These are phyloP conservation scores for Dendrostoma leiphaemia DNA, from an alignment of 2,329 filamentous ascomycete species.

Conservation along the genomic window DNA sequence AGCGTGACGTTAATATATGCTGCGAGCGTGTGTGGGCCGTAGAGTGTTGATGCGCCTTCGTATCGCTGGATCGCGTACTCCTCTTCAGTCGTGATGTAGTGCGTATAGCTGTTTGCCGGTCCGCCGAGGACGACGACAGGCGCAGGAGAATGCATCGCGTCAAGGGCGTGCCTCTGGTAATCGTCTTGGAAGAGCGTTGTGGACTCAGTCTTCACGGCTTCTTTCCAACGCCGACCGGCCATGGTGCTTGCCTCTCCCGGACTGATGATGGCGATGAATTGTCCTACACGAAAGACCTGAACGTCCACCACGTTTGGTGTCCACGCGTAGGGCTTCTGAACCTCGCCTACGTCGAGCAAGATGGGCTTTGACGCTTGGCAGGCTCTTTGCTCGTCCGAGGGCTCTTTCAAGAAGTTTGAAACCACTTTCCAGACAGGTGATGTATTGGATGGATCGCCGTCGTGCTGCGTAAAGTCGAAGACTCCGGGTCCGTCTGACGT, in stretches of 20 bases:
- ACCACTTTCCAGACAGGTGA: slow-evolving; percentile 77
- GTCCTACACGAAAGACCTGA: slow-evolving; percentile 80
- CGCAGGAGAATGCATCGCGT: neutral
- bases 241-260: slow-evolving; percentile 91
- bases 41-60: slow-evolving; percentile 85
- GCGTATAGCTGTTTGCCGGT: slow-evolving; percentile 86
- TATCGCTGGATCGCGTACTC: slow-evolving; percentile 84
- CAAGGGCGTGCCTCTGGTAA: slow-evolving; percentile 32
- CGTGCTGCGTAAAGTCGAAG: slow-evolving; percentile 91
- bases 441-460: slow-evolving; percentile 64
- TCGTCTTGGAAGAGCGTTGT: slow-evolving; percentile 42
- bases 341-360: slow-evolving; percentile 82
- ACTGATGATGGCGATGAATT: slow-evolving; percentile 78
- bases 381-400: slow-evolving; percentile 64
- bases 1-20: slow-evolving; percentile 83
- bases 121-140: slow-evolving; percentile 83
- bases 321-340: slow-evolving; percentile 79
- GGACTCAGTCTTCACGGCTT: slow-evolving; percentile 59
- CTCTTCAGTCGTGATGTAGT: slow-evolving; percentile 77
- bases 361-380: slow-evolving; percentile 85
- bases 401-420: slow-evolving; percentile 67
- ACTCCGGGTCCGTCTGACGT: slow-evolving; percentile 88
- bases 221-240: slow-evolving; percentile 84
- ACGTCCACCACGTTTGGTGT: slow-evolving; percentile 89
- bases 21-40: slow-evolving; percentile 79